Base-by-base conservation (phyloP, 1,284 basidiomycete genomes). In the Mycena citricolor region DNA sequence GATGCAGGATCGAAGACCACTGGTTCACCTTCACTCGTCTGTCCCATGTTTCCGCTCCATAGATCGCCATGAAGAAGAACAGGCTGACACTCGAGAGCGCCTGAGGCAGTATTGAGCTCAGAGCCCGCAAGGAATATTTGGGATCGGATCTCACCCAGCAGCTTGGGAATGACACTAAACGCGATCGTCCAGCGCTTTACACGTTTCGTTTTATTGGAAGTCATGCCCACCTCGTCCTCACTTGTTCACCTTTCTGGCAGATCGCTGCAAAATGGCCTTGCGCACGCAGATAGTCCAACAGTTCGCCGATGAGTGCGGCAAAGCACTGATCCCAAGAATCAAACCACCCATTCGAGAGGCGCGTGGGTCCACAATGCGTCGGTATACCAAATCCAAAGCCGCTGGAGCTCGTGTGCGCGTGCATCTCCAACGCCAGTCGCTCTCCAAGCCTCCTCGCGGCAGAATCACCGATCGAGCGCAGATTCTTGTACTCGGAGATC, bases 1-100 rank as follows among this genome's bases (percentile, higher is more conserved):
- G 82, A 83, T 2, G 88, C 82, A 2, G 90, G 88, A 58, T 94
- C 91, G 58, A 79, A 94, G 33, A 94, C 83, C 4, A 91, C 71
- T 0, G 89, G 85, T 38, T 77, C 61, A 2, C 73, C 74, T 3
- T 73, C 80, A 11, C 54, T 51, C 14, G 56, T 61, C 47, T 88
- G 80, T 1, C 88, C 87, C 4, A 72, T 78, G 59, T 89, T 89
- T 12, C 87, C 86, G 48, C 81, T 86, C 86, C 91, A 94, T 32
- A 94, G 72, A 63, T 94, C 91, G 3, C 91, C 91, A 56, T 94
- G 91, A 4, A 91, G 65, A 16, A 93, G 74, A 1, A 87, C 88
- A 2, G 91, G 90, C 38, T 80, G 63, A 8, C 91, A 74, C 2
- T 71, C 68, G 26, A 86, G 62, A 0, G 76, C 63, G 8, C 67